Percentiles rank a stretch among this genome's conserved stretches.
phyloP scores from a whole-genome alignment of 257 asterid species.

The Mitragyna speciosa region DNA sequence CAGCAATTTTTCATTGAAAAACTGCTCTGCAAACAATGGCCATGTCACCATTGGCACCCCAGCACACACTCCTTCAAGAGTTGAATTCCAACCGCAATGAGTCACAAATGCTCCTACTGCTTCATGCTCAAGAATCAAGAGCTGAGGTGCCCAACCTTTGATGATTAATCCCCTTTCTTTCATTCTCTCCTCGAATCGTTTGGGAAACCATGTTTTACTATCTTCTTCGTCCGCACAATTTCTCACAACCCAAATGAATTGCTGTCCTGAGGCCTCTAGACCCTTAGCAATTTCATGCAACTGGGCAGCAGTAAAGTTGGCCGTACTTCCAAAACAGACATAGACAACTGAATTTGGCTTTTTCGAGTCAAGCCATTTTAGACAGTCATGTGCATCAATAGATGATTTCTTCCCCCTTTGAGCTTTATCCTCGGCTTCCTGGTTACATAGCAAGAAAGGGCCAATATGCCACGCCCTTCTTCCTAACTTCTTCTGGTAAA shows the following conservation, averaged over 20 bases:
- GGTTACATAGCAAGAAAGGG: slow-evolving; percentile 34
- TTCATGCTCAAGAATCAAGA: slow-evolving; percentile 42
- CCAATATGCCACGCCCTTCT: slow-evolving; percentile 49
- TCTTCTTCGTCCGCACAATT: slow-evolving; percentile 25
- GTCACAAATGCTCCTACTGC: slow-evolving; percentile 44
- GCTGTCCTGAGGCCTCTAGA: slow-evolving; percentile 52
- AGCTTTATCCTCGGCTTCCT: slow-evolving; percentile 1
- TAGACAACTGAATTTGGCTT: slow-evolving; percentile 51
- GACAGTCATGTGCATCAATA: slow-evolving; percentile 48
- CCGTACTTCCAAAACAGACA: slow-evolving; percentile 59
- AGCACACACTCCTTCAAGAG: slow-evolving; percentile 38
- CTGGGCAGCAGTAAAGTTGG: slow-evolving; percentile 42
- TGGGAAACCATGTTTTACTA: slow-evolving; percentile 41
- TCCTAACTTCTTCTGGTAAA: slow-evolving; percentile 29
- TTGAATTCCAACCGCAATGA: slow-evolving; percentile 65
- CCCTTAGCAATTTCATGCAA: slow-evolving; percentile 63
- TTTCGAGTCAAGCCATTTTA: slow-evolving; percentile 59
- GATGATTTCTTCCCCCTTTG: slow-evolving; percentile 42
- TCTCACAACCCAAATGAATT: slow-evolving; percentile 71
- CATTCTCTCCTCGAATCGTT: slow-evolving; percentile 54
- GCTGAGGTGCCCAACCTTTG: slow-evolving; percentile 77
- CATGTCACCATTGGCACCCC: slow-evolving; percentile 57
- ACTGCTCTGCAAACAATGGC: slow-evolving; percentile 56
- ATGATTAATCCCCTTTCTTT: slow-evolving; percentile 51
- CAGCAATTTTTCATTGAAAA: slow-evolving; percentile 44